phyloP scores from a whole-genome alignment of 345 rosid genomes.

The Acer saccharum region DNA sequence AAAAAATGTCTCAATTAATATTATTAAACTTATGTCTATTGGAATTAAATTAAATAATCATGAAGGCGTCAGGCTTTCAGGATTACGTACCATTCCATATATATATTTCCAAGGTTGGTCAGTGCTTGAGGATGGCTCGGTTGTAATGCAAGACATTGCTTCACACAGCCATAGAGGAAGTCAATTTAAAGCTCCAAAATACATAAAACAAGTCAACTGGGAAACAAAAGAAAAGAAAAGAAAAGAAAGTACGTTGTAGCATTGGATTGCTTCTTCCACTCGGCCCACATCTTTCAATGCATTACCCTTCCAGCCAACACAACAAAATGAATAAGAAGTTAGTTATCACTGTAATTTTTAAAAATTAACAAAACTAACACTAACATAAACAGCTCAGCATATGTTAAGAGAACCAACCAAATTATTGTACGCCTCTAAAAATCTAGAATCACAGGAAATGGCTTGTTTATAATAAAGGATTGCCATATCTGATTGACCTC shows the following conservation, averaged over 20 bases:
- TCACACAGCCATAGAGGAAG: slow-evolving; percentile 34
- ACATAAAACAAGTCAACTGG: neutral
- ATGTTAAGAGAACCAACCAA: slow-evolving; percentile 56
- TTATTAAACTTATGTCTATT: neutral
- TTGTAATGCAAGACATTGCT: slow-evolving; percentile 94
- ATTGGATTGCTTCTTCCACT: slow-evolving; percentile 91
- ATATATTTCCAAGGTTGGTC: slow-evolving; percentile 95
- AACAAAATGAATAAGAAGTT: slow-evolving; percentile 14
- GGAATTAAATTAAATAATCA: neutral
- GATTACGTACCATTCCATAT: slow-evolving; percentile 86
- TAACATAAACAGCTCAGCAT: neutral
- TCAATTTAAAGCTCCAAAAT: slow-evolving; percentile 26
- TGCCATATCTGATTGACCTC: slow-evolving; percentile 86
- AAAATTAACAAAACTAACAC: neutral
- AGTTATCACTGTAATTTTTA: neutral
- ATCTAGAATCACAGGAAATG: slow-evolving; percentile 74
- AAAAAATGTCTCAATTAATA: slow-evolving; percentile 17
- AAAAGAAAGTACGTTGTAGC: slow-evolving; percentile 63
- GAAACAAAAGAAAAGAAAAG: neutral
- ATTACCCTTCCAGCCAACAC: slow-evolving; percentile 65
- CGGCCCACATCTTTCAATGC: slow-evolving; percentile 90
- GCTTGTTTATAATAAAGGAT: slow-evolving; percentile 90
- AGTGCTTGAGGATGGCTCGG: slow-evolving; percentile 96
- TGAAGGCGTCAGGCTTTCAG: slow-evolving; percentile 10
- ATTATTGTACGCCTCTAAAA: slow-evolving; percentile 95